Evolutionary conservation across 2,329 filamentous ascomycete genomes (phyloP).

Genomic region (Ascochyta lentis): DNA sequence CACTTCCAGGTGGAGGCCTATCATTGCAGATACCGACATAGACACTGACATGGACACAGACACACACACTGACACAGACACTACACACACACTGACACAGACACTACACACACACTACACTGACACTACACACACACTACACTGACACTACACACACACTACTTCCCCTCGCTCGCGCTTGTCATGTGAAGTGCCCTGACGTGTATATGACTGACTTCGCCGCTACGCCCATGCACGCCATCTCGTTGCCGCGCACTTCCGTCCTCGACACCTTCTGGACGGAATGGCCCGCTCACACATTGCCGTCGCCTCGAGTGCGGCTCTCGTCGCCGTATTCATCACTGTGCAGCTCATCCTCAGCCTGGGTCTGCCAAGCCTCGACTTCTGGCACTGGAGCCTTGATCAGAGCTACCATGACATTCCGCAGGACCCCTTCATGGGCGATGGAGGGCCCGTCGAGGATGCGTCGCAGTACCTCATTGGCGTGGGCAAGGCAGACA

Average conservation of each 20-base stretch:
- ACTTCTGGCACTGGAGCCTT: conserved; percentile 45
- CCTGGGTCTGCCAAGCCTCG: conserved; percentile 45
- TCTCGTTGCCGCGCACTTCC: conserved; percentile 21
- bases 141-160: too few species aligned
- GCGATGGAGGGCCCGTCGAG: conserved; percentile 28
- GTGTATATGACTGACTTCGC: conserved; percentile 5
- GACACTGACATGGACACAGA: too few species aligned
- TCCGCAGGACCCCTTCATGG: conserved; percentile 35
- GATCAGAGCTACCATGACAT: conserved; percentile 30
- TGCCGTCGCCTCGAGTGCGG: conserved; percentile 46
- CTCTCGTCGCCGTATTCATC: conserved; percentile 43
- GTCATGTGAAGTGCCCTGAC: not conserved
- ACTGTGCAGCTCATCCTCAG: conserved; percentile 44
- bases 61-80: too few species aligned
- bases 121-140: too few species aligned
- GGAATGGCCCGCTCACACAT: conserved; percentile 51
- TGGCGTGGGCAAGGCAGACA: conserved; percentile 74
- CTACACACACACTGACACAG: too few species aligned
- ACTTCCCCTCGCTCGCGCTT: too few species aligned
- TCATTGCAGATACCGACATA: too few species aligned
- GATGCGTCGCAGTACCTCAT: conserved; percentile 64
- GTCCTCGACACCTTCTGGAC: conserved; percentile 23
- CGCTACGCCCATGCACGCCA: not conserved
- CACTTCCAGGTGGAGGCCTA: too few species aligned
- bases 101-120: too few species aligned